Evolutionary conservation across 495 filamentous ascomycete genomes (phyloP), one percentile per base, ranked within the genome.

Genomic region (Delitschia confertaspora): DNA sequence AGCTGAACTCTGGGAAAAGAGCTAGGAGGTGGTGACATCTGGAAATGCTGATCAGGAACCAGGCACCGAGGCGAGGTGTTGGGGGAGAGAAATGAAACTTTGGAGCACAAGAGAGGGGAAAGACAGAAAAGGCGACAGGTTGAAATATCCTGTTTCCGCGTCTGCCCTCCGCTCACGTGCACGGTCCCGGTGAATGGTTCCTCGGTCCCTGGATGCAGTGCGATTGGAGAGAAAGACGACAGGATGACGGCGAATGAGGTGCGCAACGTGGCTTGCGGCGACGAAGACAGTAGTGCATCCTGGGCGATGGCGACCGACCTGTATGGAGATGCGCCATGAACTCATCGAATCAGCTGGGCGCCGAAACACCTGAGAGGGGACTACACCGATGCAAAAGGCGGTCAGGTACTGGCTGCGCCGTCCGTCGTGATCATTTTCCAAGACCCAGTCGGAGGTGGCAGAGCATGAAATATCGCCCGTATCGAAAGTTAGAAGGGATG

Each of bases 271-370:
- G n/a, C n/a, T n/a, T n/a, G n/a, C n/a, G n/a, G n/a, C n/a, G n/a
- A n/a, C n/a, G n/a, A n/a, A n/a, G n/a, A n/a, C n/a, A n/a, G n/a
- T n/a, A n/a, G n/a, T n/a, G n/a, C n/a, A n/a, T n/a, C n/a, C n/a
- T n/a, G n/a, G n/a, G n/a, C n/a, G n/a, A n/a, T n/a, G n/a, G n/a
- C n/a, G n/a, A n/a, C n/a, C n/a, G n/a, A n/a, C n/a, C n/a, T n/a
- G n/a, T n/a, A n/a, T n/a, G n/a, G n/a, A n/a, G n/a, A n/a, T n/a
- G n/a, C n/a, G n/a, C n/a, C n/a, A n/a, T n/a, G n/a, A n/a, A n/a
- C n/a, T n/a, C 38, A 49, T 49, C 37, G 37, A 37, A 42, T 42
- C 37, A 49, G 3, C 29, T 47, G 37, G 36, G 37, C 36, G 21
- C 19, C 18, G 11, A 16, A 11, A 26, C 22, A 24, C 16, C 37